These are phyloP conservation scores for Hagleromyces aurorensis DNA, from an alignment of 805 yeast species.

Conservation along the genomic window DNA sequence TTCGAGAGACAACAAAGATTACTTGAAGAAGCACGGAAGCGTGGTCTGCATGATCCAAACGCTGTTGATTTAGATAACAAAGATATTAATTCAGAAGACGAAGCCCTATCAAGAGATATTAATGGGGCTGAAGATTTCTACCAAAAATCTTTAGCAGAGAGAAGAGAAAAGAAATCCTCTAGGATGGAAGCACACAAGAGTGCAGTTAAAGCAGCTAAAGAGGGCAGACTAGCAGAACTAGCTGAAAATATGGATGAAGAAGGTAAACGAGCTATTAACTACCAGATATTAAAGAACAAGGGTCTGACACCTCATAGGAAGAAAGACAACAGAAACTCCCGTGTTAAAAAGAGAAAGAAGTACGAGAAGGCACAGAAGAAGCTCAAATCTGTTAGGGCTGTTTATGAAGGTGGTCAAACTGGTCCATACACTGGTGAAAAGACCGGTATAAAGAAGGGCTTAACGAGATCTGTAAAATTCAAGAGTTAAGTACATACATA, in stretches of 20 bases:
- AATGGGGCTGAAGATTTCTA: conserved; percentile 56
- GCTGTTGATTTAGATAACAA: conserved; percentile 51
- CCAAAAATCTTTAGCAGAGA: conserved; percentile 41
- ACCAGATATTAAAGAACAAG: conserved; percentile 91
- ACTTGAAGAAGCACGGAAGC: conserved; percentile 76
- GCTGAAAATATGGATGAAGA: conserved; percentile 55
- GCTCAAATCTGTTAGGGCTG: conserved; percentile 82
- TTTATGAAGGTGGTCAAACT: conserved; percentile 59
- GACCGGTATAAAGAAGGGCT: conserved; percentile 94
- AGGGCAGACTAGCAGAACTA: conserved; percentile 72
- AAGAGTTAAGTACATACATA: conserved; percentile 12
- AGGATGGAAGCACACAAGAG: conserved; percentile 57
- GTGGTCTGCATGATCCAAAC: conserved; percentile 55
- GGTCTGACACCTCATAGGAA: conserved; percentile 90
- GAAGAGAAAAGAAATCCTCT: conserved; percentile 40
- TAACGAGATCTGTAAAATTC: conserved; percentile 81
- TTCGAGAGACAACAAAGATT: conserved; percentile 86
- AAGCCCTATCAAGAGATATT: conserved; percentile 33
- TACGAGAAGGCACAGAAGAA: conserved; percentile 93
- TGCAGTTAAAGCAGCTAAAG: conserved; percentile 74
- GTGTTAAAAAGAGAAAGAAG: conserved; percentile 98
- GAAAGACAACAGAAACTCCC: conserved; percentile 89
- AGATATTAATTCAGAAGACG: conserved; percentile 44
- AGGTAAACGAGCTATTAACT: conserved; percentile 92
- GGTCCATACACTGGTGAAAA: conserved; percentile 89